These are phyloP conservation scores for Boletus patriciae DNA, from an alignment of 768 basidiomycete genomes.

Conservation along the genomic window DNA sequence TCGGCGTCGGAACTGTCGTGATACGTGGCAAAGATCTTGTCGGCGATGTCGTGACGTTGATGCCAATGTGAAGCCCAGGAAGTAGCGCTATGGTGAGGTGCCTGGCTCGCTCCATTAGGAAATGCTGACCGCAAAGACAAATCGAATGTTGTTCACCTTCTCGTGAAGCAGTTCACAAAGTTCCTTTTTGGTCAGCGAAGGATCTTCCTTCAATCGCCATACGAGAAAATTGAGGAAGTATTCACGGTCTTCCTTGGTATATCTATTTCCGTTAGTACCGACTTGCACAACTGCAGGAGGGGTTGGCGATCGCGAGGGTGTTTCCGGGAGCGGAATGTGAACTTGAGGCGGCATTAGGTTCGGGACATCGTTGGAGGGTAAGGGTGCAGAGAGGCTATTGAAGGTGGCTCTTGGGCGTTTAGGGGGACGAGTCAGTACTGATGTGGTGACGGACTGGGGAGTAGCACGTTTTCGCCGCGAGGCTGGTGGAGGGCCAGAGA, in stretches of 20 bases:
- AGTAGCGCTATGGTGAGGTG: conserved; percentile 60
- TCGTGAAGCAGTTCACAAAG: conserved; percentile 54
- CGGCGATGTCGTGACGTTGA: conserved; percentile 61
- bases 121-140: background rate
- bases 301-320: conserved; percentile 68
- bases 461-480: conserved; percentile 26
- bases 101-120: conserved; percentile 39
- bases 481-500: conserved; percentile 26
- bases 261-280: conserved; percentile 55
- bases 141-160: conserved; percentile 41
- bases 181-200: conserved; percentile 51
- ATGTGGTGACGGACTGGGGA: conserved; percentile 19
- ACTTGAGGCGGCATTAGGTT: conserved; percentile 61
- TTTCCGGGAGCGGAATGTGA: conserved; percentile 56
- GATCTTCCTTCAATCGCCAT: conserved; percentile 59
- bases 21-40: conserved; percentile 51
- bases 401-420: conserved; percentile 45
- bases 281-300: conserved; percentile 55
- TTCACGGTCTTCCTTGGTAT: conserved; percentile 63
- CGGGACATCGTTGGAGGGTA: conserved; percentile 35
- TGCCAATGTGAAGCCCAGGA: conserved; percentile 75
- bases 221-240: conserved; percentile 67
- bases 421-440: conserved; percentile 25
- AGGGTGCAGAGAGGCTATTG: conserved; percentile 57
- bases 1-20: conserved; percentile 36